Base-by-base conservation (phyloP, 2,329 filamentous ascomycete genomes). In the Claviceps maximensis region DNA sequence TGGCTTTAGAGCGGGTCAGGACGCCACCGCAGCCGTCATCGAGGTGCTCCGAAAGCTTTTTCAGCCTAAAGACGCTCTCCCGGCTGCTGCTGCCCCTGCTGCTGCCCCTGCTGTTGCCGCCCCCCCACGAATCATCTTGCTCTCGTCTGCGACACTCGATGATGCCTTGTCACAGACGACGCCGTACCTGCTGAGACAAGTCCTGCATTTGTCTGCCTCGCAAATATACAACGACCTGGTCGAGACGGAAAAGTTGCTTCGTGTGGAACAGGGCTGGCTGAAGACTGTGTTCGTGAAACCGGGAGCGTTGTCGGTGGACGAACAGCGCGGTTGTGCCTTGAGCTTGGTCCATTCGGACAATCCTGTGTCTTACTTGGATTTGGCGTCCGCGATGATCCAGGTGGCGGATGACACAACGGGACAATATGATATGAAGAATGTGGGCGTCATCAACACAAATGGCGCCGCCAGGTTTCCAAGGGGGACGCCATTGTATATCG, bases 301-400 rank as follows among this genome's bases (percentile, higher is more conserved):
- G 1, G 71, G 33, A 9, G 51, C 23, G 5, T 33, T 52, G 42
- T 40, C 51, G 23, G 44, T 38, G 7, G 51, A 52, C 53, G 48
- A 61, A 2, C 60, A 63, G 55, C 60, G 66, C 0, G 74, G 74
- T 2, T 71, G 77, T 57, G 54, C 50, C 46, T 57, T 77, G 17
- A 72, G 59, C 23, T 52, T 71, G 1, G 60, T 64, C 47, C 60
- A 68, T 9, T 60, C 72, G 49, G 62, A 71, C 50, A 67, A 61
- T 4, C 67, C 67, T 29, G 31, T 77, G 2, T 65, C 61, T 3
- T 55, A 53, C 36, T 21, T 53, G 27, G 53, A 55, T n/a, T 25
- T 55, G 36, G 44, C 53, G 4, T 73, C 69, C 1, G 73, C 59
- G 1, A 77, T 77, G 75, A 63, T 76, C 19, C 73, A 77, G 59